Conservation (phyloP, 2,329 filamentous ascomycete species). For the Coniochaeta ligniaria region DNA sequence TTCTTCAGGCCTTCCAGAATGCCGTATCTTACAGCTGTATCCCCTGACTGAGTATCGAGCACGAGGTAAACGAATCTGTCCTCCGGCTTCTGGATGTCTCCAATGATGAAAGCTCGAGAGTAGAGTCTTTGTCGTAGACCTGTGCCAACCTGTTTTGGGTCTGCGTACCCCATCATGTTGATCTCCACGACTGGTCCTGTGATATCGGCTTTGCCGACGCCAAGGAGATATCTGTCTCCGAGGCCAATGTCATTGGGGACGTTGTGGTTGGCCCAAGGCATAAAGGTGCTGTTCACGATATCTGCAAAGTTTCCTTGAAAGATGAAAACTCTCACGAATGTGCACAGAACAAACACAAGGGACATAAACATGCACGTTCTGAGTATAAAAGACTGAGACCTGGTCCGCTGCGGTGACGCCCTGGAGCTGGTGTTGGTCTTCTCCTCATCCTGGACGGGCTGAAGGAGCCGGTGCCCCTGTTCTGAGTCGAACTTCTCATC, state of each 20-base stretch:
- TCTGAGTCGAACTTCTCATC: not conserved
- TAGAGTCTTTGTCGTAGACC: constrained; percentile 84
- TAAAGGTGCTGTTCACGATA: too few relatives aligned
- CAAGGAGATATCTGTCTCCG: constrained; percentile 41
- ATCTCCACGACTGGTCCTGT: constrained; percentile 79
- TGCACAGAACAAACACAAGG: not conserved
- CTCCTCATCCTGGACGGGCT: not conserved
- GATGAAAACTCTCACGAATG: not conserved
- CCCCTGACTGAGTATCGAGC: constrained; percentile 78
- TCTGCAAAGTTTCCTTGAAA: not conserved
- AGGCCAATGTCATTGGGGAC: not conserved
- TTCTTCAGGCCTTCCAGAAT: constrained; percentile 67
- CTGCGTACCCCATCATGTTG: constrained; percentile 88
- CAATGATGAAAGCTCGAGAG: constrained; percentile 84
- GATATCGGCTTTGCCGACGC: constrained; percentile 51
- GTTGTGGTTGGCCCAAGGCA: not conserved
- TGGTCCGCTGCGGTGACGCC: not conserved
- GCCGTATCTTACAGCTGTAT: constrained; percentile 83
- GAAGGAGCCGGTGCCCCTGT: not conserved
- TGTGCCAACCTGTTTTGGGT: constrained; percentile 71
- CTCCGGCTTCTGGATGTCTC: constrained; percentile 53
- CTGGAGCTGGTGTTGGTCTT: not conserved
- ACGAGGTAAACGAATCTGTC: constrained; percentile 84
- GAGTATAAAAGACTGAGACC: not conserved
- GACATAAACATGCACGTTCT: not conserved